A percentile compares a stretch with the other conserved stretches of the same genome.
Evolutionary conservation across 106 monocot genomes (phyloP).

Genomic region (Platanthera zijinensis): DNA sequence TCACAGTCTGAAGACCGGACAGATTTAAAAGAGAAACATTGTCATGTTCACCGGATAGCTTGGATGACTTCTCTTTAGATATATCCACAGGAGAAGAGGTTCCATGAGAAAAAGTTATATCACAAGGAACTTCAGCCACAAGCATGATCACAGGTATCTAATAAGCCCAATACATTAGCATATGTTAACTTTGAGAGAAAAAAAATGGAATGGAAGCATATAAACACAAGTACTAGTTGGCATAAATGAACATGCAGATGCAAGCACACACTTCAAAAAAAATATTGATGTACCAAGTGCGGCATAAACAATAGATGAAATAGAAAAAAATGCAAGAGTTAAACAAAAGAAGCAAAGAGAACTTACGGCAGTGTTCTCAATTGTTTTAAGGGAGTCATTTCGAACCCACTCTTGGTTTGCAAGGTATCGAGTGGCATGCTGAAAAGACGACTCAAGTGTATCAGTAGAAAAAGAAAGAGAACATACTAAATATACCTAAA

Average conservation of each 20-base stretch:
- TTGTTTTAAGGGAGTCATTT: slow-evolving; percentile 93
- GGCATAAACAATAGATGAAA: neutral
- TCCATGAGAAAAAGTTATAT: slow-evolving; percentile 41
- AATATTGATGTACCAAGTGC: neutral
- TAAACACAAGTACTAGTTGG: neutral
- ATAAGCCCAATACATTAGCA: slow-evolving; percentile 15
- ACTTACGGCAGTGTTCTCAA: slow-evolving; percentile 94
- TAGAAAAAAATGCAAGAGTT: neutral
- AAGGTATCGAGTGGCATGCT: slow-evolving; percentile 98
- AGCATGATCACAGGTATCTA: slow-evolving; percentile 99
- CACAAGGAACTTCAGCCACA: slow-evolving; percentile 73
- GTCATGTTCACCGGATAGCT: slow-evolving; percentile 18
- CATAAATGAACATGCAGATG: neutral
- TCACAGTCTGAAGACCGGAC: slow-evolving; percentile 16
- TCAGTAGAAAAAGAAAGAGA: neutral
- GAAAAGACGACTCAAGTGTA: slow-evolving; percentile 16
- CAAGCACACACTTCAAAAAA: neutral
- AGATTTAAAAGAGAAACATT: slow-evolving; percentile 12
- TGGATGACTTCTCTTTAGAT: slow-evolving; percentile 21
- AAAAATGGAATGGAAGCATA: neutral
- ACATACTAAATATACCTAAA: neutral
- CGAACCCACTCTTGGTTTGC: slow-evolving; percentile 98
- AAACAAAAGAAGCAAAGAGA: neutral
- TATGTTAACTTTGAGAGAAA: neutral
- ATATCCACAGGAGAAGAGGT: slow-evolving; percentile 26